Percentiles rank a stretch among this genome's conserved stretches.
Conservation (phyloP, 2,329 filamentous ascomycete species). For the Sarocladium strictum region DNA sequence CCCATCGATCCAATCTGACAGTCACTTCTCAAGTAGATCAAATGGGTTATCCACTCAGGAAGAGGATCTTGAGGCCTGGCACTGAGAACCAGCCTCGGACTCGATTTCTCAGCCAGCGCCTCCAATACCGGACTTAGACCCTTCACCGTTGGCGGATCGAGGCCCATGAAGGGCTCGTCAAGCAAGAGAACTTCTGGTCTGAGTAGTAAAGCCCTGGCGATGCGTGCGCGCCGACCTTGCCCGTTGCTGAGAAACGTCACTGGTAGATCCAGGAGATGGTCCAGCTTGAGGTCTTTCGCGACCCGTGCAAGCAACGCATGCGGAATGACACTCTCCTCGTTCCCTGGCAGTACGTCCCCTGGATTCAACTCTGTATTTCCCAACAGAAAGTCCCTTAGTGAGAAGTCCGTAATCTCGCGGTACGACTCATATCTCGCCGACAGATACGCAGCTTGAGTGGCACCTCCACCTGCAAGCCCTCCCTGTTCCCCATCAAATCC, state of each 20-base stretch:
- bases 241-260: conserved; percentile 91
- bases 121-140: conserved; percentile 66
- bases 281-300: conserved; percentile 63
- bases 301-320: conserved; percentile 52
- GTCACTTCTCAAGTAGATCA: conserved; percentile 65
- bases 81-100: conserved; percentile 69
- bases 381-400: conserved; percentile 70
- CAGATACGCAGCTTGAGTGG: conserved; percentile 68
- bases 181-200: conserved; percentile 76
- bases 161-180: conserved; percentile 93
- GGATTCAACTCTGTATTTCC: conserved; percentile 83
- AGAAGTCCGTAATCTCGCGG: conserved; percentile 82
- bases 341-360: conserved; percentile 35
- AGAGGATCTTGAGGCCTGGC: conserved; percentile 80
- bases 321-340: conserved; percentile 42
- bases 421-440: conserved; percentile 86
- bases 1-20: conserved; percentile 63
- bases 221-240: conserved; percentile 79
- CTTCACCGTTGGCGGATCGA: conserved; percentile 77
- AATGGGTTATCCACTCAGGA: conserved; percentile 84
- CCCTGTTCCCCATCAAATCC: conserved; percentile 77
- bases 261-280: conserved; percentile 67
- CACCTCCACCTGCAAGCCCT: conserved; percentile 47
- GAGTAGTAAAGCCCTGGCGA: conserved; percentile 76
- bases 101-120: conserved; percentile 57